phyloP scores from a whole-genome alignment of 176 grass and related monocot species.

The Oropetium thomaeum region DNA sequence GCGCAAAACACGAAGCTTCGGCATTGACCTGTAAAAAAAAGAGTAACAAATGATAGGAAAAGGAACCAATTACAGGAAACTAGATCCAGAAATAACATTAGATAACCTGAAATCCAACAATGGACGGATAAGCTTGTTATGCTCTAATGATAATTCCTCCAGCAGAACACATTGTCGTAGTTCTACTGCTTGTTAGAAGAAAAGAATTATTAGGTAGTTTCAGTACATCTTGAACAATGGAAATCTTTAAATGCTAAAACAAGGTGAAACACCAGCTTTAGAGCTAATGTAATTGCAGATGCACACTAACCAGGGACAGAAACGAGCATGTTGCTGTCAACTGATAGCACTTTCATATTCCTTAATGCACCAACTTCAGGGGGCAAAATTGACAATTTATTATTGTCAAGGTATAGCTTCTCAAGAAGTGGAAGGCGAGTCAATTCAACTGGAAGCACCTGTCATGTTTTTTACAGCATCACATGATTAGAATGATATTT shows the following conservation, averaged over 20 bases:
- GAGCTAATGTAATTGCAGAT: not conserved
- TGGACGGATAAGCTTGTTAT: conserved; percentile 92
- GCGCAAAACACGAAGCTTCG: conserved; percentile 81
- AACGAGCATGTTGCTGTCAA: conserved; percentile 87
- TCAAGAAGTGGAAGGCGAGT: conserved; percentile 79
- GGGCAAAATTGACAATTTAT: conserved; percentile 81
- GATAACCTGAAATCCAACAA: conserved; percentile 98
- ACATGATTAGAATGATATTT: conserved; percentile 28
- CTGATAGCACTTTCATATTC: conserved; percentile 75
- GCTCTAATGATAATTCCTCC: conserved; percentile 88
- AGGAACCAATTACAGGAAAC: conserved; percentile 13
- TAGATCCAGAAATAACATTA: conserved; percentile 34
- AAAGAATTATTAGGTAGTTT: not conserved
- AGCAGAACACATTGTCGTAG: conserved; percentile 84
- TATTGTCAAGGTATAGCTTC: conserved; percentile 91
- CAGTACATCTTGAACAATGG: conserved; percentile 11
- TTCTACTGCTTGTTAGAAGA: conserved; percentile 65
- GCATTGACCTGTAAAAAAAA: conserved; percentile 78
- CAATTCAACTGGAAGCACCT: conserved; percentile 91
- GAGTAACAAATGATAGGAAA: conserved; percentile 32
- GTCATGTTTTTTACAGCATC: conserved; percentile 34
- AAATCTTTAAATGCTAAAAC: not conserved
- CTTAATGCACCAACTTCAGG: conserved; percentile 91
- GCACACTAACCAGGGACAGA: conserved; percentile 86
- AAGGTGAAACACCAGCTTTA: conserved; percentile 10